Conservation (phyloP, 139 green algal genomes). For the Dunaliella primolecta region DNA sequence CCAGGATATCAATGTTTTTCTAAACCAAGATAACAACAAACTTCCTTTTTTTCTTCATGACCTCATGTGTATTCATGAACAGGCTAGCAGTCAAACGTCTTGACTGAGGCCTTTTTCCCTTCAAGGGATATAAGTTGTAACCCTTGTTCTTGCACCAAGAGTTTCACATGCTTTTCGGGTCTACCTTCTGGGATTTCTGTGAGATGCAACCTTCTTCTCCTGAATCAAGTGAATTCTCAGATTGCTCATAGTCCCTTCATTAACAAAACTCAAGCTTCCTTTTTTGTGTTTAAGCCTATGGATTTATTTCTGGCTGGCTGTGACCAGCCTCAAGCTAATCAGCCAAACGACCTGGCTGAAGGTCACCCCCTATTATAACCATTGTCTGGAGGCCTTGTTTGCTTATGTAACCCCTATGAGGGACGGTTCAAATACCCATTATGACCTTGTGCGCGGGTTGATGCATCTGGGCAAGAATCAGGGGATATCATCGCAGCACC, state of each 20-base stretch:
- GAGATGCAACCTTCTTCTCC: background rate
- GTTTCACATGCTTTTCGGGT: background rate
- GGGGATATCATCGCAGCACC: no score
- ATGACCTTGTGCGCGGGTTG: no score
- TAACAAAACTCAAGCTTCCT: background rate
- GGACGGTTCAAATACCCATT: no score
- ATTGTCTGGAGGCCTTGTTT: background rate
- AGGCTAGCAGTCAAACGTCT: no score
- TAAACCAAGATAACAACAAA: no score
- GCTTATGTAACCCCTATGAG: background rate
- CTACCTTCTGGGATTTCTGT: background rate
- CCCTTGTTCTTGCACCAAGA: background rate
- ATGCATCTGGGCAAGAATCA: no score
- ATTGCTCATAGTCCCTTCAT: background rate
- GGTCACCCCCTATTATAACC: background rate
- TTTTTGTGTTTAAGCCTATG: background rate
- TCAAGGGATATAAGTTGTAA: no score
- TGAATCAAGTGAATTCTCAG: no score
- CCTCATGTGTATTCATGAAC: no score
- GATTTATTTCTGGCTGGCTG: background rate
- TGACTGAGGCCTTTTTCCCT: no score
- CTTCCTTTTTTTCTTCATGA: no score
- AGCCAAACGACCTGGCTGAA: background rate
- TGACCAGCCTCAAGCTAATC: background rate
- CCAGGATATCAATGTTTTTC: no score